Evolutionary conservation across 106 monocot species (phyloP).

Genomic region (Phalaenopsis equestris): DNA sequence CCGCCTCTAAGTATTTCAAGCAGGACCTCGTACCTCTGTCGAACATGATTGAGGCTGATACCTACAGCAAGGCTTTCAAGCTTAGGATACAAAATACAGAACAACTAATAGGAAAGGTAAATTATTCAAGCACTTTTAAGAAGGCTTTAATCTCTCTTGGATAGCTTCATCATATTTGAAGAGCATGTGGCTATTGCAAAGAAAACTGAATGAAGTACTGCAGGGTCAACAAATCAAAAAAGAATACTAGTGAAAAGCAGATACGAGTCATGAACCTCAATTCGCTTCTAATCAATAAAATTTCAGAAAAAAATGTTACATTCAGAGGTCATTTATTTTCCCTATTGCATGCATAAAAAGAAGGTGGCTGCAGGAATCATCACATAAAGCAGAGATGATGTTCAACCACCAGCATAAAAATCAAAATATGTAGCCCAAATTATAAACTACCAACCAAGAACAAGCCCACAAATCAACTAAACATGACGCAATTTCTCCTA

Average conservation of each 20-base stretch:
- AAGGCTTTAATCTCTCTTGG: background rate
- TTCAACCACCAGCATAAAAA: background rate
- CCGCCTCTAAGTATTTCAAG: constrained; percentile 76
- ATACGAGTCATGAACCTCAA: too few species aligned
- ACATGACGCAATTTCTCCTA: background rate
- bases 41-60: constrained; percentile 67
- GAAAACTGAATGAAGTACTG: too few species aligned
- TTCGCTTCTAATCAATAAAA: too few species aligned
- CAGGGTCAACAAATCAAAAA: too few species aligned
- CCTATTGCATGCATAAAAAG: too few species aligned
- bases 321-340: too few species aligned
- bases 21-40: constrained; percentile 60
- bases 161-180: too few species aligned
- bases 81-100: background rate
- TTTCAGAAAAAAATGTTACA: too few species aligned
- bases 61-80: constrained; percentile 26
- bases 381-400: too few species aligned
- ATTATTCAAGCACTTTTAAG: background rate
- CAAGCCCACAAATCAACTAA: background rate
- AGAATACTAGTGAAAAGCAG: too few species aligned
- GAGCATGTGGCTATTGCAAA: too few species aligned
- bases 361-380: too few species aligned
- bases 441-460: background rate
- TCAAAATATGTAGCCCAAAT: background rate
- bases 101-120: background rate